These are phyloP conservation scores for Exophiala alcalophila DNA, from an alignment of 2,329 filamentous ascomycete species.

Conservation along the genomic window DNA sequence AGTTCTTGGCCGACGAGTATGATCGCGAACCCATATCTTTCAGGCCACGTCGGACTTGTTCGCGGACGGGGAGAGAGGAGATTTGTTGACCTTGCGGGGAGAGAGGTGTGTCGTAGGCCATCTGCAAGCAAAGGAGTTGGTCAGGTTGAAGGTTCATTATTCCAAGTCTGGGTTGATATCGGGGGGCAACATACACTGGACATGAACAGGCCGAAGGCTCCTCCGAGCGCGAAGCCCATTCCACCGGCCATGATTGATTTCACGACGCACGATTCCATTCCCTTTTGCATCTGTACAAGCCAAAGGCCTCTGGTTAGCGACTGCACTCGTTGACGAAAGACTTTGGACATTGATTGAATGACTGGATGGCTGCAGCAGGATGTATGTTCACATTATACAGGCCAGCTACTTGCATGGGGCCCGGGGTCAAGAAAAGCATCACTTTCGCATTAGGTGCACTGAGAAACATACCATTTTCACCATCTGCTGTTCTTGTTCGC, in stretches of 20 bases:
- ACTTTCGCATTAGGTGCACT: too few relatives aligned
- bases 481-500: slow-evolving; percentile 48
- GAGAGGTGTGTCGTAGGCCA: slow-evolving; percentile 96
- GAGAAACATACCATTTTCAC: slow-evolving; percentile 47
- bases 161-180: too few relatives aligned
- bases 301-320: too few relatives aligned
- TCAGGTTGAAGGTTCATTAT: not conserved
- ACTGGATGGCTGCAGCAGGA: too few relatives aligned
- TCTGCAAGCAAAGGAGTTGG: slow-evolving; percentile 54
- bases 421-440: too few relatives aligned
- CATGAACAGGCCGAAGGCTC: slow-evolving; percentile 96
- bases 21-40: slow-evolving; percentile 91
- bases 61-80: slow-evolving; percentile 68
- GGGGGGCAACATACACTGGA: slow-evolving; percentile 65
- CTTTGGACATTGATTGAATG: too few relatives aligned
- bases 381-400: too few relatives aligned
- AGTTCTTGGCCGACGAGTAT: slow-evolving; percentile 84
- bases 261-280: slow-evolving; percentile 87
- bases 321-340: too few relatives aligned
- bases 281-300: slow-evolving; percentile 66
- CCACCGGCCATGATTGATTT: slow-evolving; percentile 88
- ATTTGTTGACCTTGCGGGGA: slow-evolving; percentile 56
- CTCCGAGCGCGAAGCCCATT: slow-evolving; percentile 92
- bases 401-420: too few relatives aligned
- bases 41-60: slow-evolving; percentile 82